Evolutionary conservation across 768 basidiomycete species (phyloP), one percentile per base, ranked within the genome.

Genomic region (Hericium alpestre): DNA sequence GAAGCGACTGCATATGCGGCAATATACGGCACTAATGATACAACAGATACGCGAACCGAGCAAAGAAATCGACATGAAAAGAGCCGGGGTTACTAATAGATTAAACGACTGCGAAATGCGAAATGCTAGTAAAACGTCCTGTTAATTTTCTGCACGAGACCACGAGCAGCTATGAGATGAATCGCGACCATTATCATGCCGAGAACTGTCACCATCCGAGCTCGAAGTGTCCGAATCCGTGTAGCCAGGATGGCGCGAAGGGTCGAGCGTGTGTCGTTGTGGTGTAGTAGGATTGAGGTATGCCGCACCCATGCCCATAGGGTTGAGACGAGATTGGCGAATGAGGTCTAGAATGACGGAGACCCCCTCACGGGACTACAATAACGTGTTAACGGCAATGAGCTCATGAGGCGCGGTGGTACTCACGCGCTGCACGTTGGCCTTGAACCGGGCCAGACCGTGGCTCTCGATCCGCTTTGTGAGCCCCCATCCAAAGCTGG

Each of bases 401-500:
- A 56, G 37, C 37, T 52, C 48, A 43, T 15, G 13, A 27, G 43
- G 54, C 38, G 55, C 43, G 25, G 12, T 20, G 20, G 20, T 9
- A 71, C 84, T 55, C 67, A 87, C 93, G 64, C 82, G 79, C 70
- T 94, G 90, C 52, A 94, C 75, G 65, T 96, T 90, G 16, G 85
- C 81, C 69, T 93, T 91, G 74, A 95, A 93, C 59, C 81, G 82
- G 11, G 81, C 82, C 54, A 93, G 70, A 18, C 91, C 93, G 63
- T 91, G 90, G 56, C 74, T 87, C 71, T 96, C 93, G 49, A 95
- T 93, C 58, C 81, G 76, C 69, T 83, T 90, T 3, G 92, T 89
- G 41, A 94, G 78, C 23, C 90, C 87, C 84, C 93, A 94, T 10
- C 93, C 93, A 63, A 95, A 87, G 49, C 84, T 81, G 53, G 93